Conservation (phyloP, 202 grass and related monocot genomes). For the Eragrostis tef region DNA sequence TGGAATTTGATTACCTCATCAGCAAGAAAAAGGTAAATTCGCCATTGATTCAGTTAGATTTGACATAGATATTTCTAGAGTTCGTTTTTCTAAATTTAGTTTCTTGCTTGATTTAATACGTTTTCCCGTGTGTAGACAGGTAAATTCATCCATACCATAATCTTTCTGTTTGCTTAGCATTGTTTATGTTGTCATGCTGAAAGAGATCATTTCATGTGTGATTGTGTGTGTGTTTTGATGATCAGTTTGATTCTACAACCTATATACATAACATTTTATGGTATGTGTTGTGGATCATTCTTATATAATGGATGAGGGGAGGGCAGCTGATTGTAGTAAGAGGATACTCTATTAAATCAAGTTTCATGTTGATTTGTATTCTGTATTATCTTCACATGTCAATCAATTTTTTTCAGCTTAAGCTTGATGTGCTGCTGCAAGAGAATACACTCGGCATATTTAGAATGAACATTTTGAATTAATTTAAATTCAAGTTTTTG, state of each 20-base stretch:
- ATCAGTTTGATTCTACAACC: neutral
- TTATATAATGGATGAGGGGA: neutral
- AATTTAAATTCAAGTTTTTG: neutral
- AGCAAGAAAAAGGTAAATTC: conserved; percentile 77
- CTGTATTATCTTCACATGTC: neutral
- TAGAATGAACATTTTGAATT: conserved; percentile 24
- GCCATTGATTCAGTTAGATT: neutral
- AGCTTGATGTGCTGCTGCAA: conserved; percentile 8
- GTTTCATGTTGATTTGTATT: neutral
- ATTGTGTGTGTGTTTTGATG: neutral
- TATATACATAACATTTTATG: neutral
- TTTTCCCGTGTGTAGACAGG: neutral
- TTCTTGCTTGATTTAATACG: neutral
- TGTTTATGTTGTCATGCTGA: neutral
- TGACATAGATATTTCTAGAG: neutral
- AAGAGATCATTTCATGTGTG: neutral
- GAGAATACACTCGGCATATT: neutral
- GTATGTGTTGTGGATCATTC: neutral
- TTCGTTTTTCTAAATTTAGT: neutral
- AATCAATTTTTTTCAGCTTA: conserved; percentile 6
- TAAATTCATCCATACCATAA: neutral
- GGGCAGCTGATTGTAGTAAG: neutral
- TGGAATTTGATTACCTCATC: conserved; percentile 81
- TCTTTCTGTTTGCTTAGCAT: neutral
- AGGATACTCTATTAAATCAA: neutral